Evolutionary conservation across 306 rosid genomes (phyloP), one percentile per base, ranked within the genome.

Genomic region (Begonia peltatifolia): DNA sequence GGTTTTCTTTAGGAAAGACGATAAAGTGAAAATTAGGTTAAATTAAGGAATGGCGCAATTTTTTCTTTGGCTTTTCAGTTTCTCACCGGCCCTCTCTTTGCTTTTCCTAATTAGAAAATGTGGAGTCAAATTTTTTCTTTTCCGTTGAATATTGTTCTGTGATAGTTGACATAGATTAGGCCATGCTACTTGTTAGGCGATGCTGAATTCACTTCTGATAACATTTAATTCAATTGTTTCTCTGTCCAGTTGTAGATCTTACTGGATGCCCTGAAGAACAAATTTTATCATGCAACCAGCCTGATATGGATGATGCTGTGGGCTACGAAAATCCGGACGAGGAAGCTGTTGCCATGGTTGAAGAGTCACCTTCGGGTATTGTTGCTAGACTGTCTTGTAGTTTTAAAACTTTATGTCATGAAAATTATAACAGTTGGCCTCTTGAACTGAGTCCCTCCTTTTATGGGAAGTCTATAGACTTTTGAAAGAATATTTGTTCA

Each of bases 331-430:
- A 86, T 61, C 81, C 73, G 52, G 95, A 90, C 20, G 95, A 90
- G 68, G 95, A 81, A 53, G 65, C 75, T 15, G 92, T 67, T 67
- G 95, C 87, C 1, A 83, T 86, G 95, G 64, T 77, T 61, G 95
- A 90, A 73, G 99, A 90, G 59, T 66, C 70, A 8, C 81, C 76
- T 59, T 83, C 95, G 53, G 99, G 99, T 90, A 69, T 46, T 17
- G 9, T 30, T 30, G 38, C 38, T 30, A 54, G 14, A 18, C 42
- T 15, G 9, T 12, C 20, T 50, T 50, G 25, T 50, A 50, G 14
- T 50, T 48, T 48, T 8, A 14, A 48, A 13, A 12, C 1, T 48
- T 8, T n/a, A 10, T 44, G 9, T 6, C 18, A n/a, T 50, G 22
- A 17, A 50, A 6, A 4, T n/a, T 50, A 5, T 7, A 9, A 3